These are phyloP conservation scores for Monsonia emarginata DNA, from an alignment of 441 rosid species.

Conservation along the genomic window DNA sequence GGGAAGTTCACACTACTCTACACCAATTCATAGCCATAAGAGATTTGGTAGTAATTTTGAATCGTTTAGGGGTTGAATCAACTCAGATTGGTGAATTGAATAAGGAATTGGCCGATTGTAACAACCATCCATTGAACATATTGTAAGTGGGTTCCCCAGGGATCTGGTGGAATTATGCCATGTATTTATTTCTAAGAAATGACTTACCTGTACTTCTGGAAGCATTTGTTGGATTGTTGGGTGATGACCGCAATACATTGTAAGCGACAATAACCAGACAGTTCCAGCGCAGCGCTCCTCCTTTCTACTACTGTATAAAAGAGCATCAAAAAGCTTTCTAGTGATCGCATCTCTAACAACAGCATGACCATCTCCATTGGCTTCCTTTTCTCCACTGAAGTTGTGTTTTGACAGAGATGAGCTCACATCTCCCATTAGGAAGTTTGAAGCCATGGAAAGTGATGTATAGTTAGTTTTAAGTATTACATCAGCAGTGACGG, in stretches of 20 bases:
- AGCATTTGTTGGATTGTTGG: conserved; percentile 75
- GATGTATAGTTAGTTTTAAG: conserved; percentile 82
- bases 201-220: conserved; percentile 86
- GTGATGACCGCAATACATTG: conserved; percentile 85
- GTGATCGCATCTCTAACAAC: conserved; percentile 54
- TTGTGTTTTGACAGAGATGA: conserved; percentile 34
- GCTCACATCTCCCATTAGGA: conserved; percentile 68
- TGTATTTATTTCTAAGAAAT: conserved; percentile 11
- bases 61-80: too few relatives aligned
- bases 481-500: conserved; percentile 81
- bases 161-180: background rate
- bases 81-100: too few relatives aligned
- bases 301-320: conserved; percentile 77
- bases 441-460: conserved; percentile 79
- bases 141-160: too few relatives aligned
- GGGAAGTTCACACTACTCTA: too few relatives aligned
- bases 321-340: conserved; percentile 74
- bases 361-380: conserved; percentile 39
- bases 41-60: too few relatives aligned
- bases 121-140: too few relatives aligned
- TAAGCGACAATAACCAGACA: conserved; percentile 84
- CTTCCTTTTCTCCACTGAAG: conserved; percentile 37
- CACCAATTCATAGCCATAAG: too few relatives aligned
- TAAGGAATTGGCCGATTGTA: too few relatives aligned
- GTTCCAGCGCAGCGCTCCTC: conserved; percentile 98